Evolutionary conservation across 2,329 filamentous ascomycete species (phyloP), one percentile per base, ranked within the genome.

Genomic region (Apiospora arundinis): DNA sequence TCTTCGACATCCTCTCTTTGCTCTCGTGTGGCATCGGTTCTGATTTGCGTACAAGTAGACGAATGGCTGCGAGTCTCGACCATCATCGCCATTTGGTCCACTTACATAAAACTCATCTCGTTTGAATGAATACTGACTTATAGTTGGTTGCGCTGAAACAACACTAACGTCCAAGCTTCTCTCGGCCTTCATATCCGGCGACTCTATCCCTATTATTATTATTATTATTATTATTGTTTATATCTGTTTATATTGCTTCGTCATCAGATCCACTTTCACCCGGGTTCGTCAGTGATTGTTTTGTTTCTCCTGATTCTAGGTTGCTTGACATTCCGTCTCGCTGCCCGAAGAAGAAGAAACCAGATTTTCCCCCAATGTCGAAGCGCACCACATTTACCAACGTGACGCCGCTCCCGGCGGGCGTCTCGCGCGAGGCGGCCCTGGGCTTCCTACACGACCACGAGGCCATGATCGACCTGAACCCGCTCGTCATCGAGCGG

Each of bases 381-480:
- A 93, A 91, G 82, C 87, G 91, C 74, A 90, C 88, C 21, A 85
- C 90, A 44, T 94, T 95, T 83, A 96, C 93, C 49, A 92, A 90
- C 65, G 90, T 95, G 76, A 96, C 93, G 40, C 92, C 94, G 23
- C 87, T 97, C 44, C 94, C 95, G 11, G 76, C 88, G 2, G 85
- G 86, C 75, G 88, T 96, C 74, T 86, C 90, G 67, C 89, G 93
- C 70, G 87, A 92, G 75, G 87, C 89, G n/a, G 93, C 93, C 56
- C 80, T 97, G 74, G 86, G 89, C 70, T 93, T 93, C 75, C 90
- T 97, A 44, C 93, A 94, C 80, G 88, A 92, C 80, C 94, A 97
- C 82, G 81, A 87, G 68, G 91, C 91, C 76, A 97, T 97, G 92
- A 97, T 97, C 77, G 92, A 95, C 78, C 85, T 97, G 71, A 97